A percentile compares a stretch with the other conserved stretches of the same genome.
Conservation (phyloP, 2,329 filamentous ascomycete genomes). For the Diaporthe humulicola region DNA sequence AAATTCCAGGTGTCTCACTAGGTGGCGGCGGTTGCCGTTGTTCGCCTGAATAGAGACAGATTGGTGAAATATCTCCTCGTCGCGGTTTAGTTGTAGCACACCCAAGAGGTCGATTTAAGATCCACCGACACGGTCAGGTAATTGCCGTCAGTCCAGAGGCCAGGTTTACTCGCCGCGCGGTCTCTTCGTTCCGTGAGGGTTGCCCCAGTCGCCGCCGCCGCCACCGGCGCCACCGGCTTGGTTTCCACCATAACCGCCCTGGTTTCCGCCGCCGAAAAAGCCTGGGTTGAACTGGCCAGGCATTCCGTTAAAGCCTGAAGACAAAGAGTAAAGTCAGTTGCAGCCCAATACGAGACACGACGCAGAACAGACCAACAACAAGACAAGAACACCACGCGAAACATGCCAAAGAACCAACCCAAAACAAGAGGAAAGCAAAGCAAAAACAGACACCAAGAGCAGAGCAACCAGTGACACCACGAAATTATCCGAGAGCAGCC, state of each 20-base stretch:
- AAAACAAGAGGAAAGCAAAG: not conserved
- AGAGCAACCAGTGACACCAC: not conserved
- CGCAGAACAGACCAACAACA: not conserved
- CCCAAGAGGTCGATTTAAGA: not conserved
- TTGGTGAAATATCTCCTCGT: not conserved
- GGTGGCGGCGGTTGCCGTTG: not conserved
- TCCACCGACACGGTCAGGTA: not conserved
- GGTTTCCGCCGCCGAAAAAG: conserved; percentile 74
- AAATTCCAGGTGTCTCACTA: not conserved
- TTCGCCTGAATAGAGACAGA: not conserved
- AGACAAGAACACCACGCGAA: not conserved
- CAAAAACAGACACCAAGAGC: not conserved
- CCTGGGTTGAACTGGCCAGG: conserved; percentile 79
- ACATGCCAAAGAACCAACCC: not conserved
- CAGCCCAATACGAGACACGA: not conserved
- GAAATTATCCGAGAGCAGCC: not conserved
- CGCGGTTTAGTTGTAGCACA: not conserved
- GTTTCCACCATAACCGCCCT: conserved; percentile 77
- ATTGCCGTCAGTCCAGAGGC: not conserved
- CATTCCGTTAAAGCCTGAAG: conserved; percentile 75
- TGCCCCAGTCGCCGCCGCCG: conserved; percentile 74
- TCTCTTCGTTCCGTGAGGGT: conserved; percentile 85
- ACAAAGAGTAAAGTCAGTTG: conserved; percentile 42
- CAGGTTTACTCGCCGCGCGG: conserved; percentile 76
- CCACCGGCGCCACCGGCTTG: conserved; percentile 49